Evolutionary conservation across 2,329 filamentous ascomycete species (phyloP).

Genomic region (Fusarium xylarioides): DNA sequence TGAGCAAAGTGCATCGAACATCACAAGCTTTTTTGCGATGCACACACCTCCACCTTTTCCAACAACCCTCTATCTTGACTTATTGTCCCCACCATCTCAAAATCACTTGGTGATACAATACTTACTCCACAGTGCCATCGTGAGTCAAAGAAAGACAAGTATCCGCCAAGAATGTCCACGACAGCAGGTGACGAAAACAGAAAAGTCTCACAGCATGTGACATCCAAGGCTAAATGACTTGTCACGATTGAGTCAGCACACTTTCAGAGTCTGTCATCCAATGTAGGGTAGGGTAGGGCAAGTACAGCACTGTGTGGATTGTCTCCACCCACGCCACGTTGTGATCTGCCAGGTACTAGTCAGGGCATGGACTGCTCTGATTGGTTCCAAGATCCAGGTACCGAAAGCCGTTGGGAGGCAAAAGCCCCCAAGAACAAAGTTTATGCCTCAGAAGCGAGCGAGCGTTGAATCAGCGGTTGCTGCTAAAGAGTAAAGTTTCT

Average conservation of each 20-base stretch:
- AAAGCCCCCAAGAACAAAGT: slow-evolving; percentile 9
- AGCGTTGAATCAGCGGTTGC: background rate
- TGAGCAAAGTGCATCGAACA: background rate
- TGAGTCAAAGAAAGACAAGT: background rate
- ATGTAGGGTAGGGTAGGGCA: slow-evolving; percentile 20
- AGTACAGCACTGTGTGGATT: background rate
- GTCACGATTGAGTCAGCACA: slow-evolving; percentile 6
- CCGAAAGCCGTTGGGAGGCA: slow-evolving; percentile 23
- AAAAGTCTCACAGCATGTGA: slow-evolving; percentile 1
- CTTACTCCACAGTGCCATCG: slow-evolving; percentile 3
- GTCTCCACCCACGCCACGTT: slow-evolving; percentile 33
- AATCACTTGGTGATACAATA: background rate
- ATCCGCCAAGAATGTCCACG: background rate
- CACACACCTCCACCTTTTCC: slow-evolving; percentile 29
- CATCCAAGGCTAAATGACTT: background rate
- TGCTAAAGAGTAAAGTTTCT: slow-evolving; percentile 1
- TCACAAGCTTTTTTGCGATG: slow-evolving; percentile 2
- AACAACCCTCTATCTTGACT: background rate
- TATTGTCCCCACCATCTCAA: background rate
- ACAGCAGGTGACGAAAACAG: background rate
- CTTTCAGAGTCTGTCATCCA: slow-evolving; percentile 1
- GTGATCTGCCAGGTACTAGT: slow-evolving; percentile 36
- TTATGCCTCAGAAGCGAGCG: slow-evolving; percentile 16
- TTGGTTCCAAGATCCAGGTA: slow-evolving; percentile 15
- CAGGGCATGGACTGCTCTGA: slow-evolving; percentile 20